Conservation (phyloP, 352 stramenopile genomes). For the Phytophthora pluvialis region DNA sequence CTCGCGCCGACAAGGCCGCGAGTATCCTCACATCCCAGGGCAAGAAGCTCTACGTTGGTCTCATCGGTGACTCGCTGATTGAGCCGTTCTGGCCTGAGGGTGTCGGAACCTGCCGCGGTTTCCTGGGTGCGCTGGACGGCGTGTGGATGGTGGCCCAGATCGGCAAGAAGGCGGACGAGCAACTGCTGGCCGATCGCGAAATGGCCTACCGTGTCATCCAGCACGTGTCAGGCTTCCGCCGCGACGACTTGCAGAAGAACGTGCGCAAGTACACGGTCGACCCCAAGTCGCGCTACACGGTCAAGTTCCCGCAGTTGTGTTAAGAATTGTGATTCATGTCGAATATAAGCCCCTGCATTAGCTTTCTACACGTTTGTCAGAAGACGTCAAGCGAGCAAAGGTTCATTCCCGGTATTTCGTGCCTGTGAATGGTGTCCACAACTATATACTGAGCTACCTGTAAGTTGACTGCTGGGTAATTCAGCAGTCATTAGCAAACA, state of each 20-base stretch:
- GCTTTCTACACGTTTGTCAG: not conserved
- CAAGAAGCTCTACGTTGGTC: slow-evolving; percentile 82
- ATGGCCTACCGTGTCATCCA: slow-evolving; percentile 79
- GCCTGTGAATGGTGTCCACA: too few species aligned
- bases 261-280: slow-evolving; percentile 85
- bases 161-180: slow-evolving; percentile 70
- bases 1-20: slow-evolving; percentile 74
- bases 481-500: not conserved
- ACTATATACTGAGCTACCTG: too few species aligned
- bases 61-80: slow-evolving; percentile 83
- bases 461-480: not conserved
- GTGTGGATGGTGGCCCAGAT: slow-evolving; percentile 83
- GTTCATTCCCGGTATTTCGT: too few species aligned
- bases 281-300: slow-evolving; percentile 75
- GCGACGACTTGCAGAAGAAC: slow-evolving; percentile 82
- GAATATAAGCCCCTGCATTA: slow-evolving; percentile 24
- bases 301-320: slow-evolving; percentile 72
- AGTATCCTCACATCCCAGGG: slow-evolving; percentile 66
- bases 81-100: slow-evolving; percentile 90
- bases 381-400: too few species aligned
- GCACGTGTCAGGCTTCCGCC: slow-evolving; percentile 77
- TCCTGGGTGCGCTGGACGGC: slow-evolving; percentile 77
- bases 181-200: slow-evolving; percentile 78
- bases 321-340: slow-evolving; percentile 28
- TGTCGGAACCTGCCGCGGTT: slow-evolving; percentile 82